Conservation (phyloP, 257 asterid genomes). For the Lavandula angustifolia region DNA sequence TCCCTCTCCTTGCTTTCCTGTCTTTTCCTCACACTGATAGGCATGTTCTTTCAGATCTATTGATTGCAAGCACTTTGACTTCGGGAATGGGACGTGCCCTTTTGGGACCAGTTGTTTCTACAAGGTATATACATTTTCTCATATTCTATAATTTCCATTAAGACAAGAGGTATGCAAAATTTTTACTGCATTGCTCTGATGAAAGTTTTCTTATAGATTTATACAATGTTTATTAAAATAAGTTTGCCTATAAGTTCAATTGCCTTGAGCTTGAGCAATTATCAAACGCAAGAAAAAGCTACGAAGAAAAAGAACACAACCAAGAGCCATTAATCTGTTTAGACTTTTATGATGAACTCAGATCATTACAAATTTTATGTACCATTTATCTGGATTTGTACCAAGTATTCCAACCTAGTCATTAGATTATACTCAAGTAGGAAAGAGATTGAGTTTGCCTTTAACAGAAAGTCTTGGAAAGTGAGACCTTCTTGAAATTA, state of each 20-base stretch:
- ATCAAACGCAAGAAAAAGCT: not conserved
- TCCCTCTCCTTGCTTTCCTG: constrained; percentile 4
- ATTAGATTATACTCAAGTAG: not conserved
- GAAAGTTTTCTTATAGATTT: not conserved
- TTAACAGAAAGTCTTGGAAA: not conserved
- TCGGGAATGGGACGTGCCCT: constrained; percentile 94
- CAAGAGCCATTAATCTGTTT: constrained; percentile 10
- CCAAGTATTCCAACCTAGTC: not conserved
- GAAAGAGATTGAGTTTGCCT: constrained; percentile 1
- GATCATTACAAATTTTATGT: not conserved
- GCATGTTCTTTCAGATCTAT: constrained; percentile 64
- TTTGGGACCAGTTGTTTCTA: constrained; percentile 95
- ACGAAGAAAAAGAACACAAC: not conserved
- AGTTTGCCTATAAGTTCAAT: not conserved
- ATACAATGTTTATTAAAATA: not conserved
- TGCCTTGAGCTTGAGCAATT: not conserved
- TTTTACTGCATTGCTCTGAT: constrained; percentile 25
- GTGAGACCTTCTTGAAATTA: not conserved
- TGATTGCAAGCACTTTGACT: constrained; percentile 96
- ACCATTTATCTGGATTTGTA: not conserved
- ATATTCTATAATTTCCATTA: not conserved
- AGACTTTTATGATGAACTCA: not conserved
- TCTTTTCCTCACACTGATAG: constrained; percentile 21
- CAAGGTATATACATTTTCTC: constrained; percentile 54
- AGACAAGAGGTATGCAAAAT: not conserved